These are phyloP conservation scores for Leptographium lundbergii DNA, from an alignment of 2,329 filamentous ascomycete genomes.

Conservation along the genomic window DNA sequence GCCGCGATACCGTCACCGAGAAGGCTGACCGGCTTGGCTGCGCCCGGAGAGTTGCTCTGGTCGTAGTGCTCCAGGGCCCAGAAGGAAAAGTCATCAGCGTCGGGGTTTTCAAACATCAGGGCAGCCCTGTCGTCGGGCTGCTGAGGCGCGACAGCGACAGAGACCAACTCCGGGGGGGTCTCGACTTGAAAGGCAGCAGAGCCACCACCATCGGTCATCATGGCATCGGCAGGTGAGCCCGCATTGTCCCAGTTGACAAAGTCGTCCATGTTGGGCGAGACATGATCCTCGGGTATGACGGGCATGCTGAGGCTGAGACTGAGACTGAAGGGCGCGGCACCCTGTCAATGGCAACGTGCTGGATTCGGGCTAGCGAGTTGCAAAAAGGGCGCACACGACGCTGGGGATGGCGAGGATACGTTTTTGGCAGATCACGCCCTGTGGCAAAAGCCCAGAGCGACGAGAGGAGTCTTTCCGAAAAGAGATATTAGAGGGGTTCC, in stretches of 20 bases:
- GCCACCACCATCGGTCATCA: conserved; percentile 9
- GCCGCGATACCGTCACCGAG: neutral
- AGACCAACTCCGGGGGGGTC: conserved; percentile 11
- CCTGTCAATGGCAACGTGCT: neutral
- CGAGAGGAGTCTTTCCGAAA: neutral
- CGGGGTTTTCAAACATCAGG: conserved; percentile 41
- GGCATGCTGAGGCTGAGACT: neutral
- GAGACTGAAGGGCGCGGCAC: neutral
- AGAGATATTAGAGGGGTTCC: neutral
- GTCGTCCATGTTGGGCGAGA: conserved; percentile 32
- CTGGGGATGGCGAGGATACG: neutral
- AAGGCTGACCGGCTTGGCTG: neutral
- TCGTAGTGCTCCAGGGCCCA: conserved; percentile 46
- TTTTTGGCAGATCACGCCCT: neutral
- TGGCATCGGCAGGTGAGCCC: conserved; percentile 17
- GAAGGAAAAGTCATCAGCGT: conserved; percentile 48
- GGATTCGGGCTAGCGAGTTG: neutral
- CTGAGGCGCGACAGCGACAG: conserved; percentile 1
- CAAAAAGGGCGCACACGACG: neutral
- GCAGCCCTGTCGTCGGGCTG: conserved; percentile 18
- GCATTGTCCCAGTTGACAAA: conserved; percentile 51
- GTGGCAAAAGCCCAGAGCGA: neutral
- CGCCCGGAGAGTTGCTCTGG: conserved; percentile 22
- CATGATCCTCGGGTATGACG: neutral
- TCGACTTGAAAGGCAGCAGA: neutral